Percentiles rank a stretch among this genome's conserved stretches.
Evolutionary conservation across 208 protist species (phyloP).

Genomic region (Leishmania major): DNA sequence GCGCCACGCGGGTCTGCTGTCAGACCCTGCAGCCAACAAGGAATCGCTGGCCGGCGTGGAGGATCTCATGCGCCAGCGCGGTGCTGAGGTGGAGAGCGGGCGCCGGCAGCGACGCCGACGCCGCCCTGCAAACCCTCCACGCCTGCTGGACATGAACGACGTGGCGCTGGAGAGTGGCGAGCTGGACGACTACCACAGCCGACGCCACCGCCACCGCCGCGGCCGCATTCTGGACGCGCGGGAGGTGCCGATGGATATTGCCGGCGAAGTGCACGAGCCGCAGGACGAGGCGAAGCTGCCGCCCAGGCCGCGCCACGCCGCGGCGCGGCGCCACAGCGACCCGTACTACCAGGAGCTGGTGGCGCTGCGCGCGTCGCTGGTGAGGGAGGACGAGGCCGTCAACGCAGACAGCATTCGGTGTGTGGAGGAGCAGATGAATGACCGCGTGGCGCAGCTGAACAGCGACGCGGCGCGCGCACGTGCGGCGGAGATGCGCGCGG

Average conservation of each 20-base stretch:
- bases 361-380: slow-evolving; percentile 35
- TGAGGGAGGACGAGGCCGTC: slow-evolving; percentile 34
- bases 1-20: no score
- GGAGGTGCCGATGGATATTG: slow-evolving; percentile 18
- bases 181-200: slow-evolving; percentile 38
- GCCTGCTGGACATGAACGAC: no score
- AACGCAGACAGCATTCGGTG: slow-evolving; percentile 42
- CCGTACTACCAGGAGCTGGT: slow-evolving; percentile 60
- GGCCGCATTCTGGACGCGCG: slow-evolving; percentile 18
- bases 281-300: slow-evolving; percentile 25
- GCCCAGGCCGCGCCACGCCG: slow-evolving; percentile 19
- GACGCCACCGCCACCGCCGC: slow-evolving; percentile 31
- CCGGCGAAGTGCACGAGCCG: slow-evolving; percentile 29
- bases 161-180: no score
- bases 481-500: slow-evolving; percentile 5
- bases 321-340: slow-evolving; percentile 30
- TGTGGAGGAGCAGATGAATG: slow-evolving; percentile 43
- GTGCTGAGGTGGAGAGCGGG: no score
- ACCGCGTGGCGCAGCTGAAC: slow-evolving; percentile 43
- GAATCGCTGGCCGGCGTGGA: no score
- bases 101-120: no score
- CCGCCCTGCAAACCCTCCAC: no score
- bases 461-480: neutral
- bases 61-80: no score
- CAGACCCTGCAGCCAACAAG: no score